Evolutionary conservation across 441 rosid genomes (phyloP).

Genomic region (Adansonia grandidieri): DNA sequence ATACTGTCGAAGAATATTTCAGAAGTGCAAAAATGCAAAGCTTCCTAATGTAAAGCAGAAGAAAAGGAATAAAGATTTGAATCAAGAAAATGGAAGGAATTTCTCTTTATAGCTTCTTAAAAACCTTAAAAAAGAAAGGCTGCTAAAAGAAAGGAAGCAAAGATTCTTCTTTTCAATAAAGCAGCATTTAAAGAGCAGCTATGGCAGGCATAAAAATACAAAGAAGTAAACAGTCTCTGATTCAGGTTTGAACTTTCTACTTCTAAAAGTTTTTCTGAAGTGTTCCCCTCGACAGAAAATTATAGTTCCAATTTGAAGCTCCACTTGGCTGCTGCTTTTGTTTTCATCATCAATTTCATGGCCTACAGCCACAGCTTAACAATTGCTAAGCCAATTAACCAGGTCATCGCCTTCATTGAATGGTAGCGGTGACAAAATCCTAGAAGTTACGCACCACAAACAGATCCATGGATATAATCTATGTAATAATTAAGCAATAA

Average conservation of each 20-base stretch:
- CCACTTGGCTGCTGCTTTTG: neutral
- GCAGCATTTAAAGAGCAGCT: constrained; percentile 22
- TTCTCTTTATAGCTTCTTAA: constrained; percentile 28
- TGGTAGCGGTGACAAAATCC: neutral
- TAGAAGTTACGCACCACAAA: neutral
- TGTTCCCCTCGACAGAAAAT: neutral
- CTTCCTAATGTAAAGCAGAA: constrained; percentile 27
- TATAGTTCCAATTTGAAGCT: constrained; percentile 1
- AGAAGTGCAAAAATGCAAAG: constrained; percentile 22
- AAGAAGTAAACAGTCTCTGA: neutral
- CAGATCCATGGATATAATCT: neutral
- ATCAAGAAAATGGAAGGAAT: constrained; percentile 11
- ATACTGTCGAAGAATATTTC: constrained; percentile 18
- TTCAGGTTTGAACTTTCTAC: constrained; percentile 14
- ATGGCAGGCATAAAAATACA: neutral
- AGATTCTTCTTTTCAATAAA: constrained; percentile 26
- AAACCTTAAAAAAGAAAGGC: constrained; percentile 31
- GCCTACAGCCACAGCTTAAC: neutral
- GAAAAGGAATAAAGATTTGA: constrained; percentile 13
- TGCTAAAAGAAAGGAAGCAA: constrained; percentile 23
- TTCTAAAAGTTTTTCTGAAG: neutral
- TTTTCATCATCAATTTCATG: neutral
- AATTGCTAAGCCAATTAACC: neutral
- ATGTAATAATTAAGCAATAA: neutral
- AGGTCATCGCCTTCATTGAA: neutral